Evolutionary conservation across 805 yeast genomes (phyloP), one percentile per base, ranked within the genome.

Genomic region (Torulaspora maleeae): DNA sequence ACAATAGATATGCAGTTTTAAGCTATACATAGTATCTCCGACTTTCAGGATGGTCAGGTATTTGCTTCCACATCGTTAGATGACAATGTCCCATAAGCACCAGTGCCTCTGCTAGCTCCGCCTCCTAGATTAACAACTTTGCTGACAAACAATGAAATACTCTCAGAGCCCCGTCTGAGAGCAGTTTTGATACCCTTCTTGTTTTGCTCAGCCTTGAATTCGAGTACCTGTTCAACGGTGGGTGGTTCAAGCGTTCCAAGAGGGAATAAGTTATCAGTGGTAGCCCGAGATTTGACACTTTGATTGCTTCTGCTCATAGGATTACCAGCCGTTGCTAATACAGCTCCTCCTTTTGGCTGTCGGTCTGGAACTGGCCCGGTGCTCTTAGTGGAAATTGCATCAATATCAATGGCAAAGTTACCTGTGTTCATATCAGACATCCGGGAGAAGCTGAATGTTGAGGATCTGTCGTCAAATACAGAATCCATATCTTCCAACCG

Each of bases 401-500:
- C 48, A 19, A 39, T 24, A 27, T 40, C 44, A 25, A 29, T 39
- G 34, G 28, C 40, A n/a, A 24, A 27, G 16, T 29, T 29, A 5
- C 34, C 41, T 8, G 44, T 22, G 22, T 35, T 36, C 12, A 28
- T 30, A 15, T 40, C 48, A n/a, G 48, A 44, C 7, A 43, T 39
- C 16, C 47, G 39, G 2, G 65, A 60, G 50, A 55, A 55, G 30
- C 65, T 64, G 47, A 60, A 64, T 27, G 61, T 58, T 6, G 71
- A 66, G 0, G 68, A 58, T n/a, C 73, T 61, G 56, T 82, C 96
- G 53, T 90, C 95, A 64, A 90, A 89, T 11, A 89, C 76, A 3
- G 86, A 77, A 51, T 90, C 96, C 95, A 90, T 89, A 48, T 90
- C 96, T 29, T 90, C 97, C 45, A 89, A 73, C 20, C 82, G 75